Evolutionary conservation across 1,139 yeast genomes (phyloP), one percentile per base, ranked within the genome.

Genomic region (Meyerozyma elateridarum): DNA sequence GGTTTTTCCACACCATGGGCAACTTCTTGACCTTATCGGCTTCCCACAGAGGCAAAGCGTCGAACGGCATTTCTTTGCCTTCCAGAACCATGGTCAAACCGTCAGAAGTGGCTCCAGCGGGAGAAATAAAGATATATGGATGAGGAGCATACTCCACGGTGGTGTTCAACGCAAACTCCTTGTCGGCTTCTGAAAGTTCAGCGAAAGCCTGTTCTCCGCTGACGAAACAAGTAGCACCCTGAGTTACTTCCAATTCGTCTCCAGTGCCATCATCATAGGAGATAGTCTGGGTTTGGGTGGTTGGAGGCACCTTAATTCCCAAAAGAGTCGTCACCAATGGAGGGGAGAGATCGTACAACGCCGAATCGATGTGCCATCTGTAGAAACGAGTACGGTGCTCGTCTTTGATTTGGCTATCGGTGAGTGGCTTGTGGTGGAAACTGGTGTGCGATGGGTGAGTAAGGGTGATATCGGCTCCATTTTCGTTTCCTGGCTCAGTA

Each of bases 351-450:
- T 76, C 95, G 49, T 85, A 85, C 31, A 85, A 70, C 5, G 95
- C 95, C 29, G 91, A 81, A 58, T 85, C 95, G 45, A 85, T 84
- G 59, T 85, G 95, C 95, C 95, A 85, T 61, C 95, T 76, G 71
- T 85, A 85, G 55, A 80, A 85, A 44, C 93, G 70, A 1, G 95
- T 85, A 54, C 72, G 71, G 35, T 79, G 75, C 19, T 73, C 64
- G 3, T 70, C 70, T 34, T 63, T 64, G 46, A 82, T 75, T 41
- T 83, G 77, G 20, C 73, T 72, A 18, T 72, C 70, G n/a, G 78
- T 64, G 41, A 85, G 69, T 1, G 79, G 70, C 13, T 69, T 61
- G 44, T 79, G 79, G 60, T 85, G 95, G 72, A 85, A 85, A 1
- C 79, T 70, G 42, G 78, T 75, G 53, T 85, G 95, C 3, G 85